Conservation (phyloP, 2,329 filamentous ascomycete species). For the Alternaria postmessia region DNA sequence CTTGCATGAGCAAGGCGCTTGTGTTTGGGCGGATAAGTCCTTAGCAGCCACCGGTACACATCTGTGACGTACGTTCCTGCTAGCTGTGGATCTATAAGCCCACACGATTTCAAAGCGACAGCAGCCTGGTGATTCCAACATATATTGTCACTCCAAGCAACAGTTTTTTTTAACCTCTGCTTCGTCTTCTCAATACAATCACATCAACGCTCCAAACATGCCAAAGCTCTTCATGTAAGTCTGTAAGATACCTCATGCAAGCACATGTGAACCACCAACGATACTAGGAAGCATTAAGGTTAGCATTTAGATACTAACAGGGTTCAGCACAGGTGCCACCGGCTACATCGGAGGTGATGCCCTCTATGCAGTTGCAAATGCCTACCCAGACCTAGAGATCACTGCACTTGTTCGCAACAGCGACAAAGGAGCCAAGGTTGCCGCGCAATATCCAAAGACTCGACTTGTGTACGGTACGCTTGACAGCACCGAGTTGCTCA, state of each 20-base stretch:
- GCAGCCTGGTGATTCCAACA: background rate
- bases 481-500: slow-evolving; percentile 38
- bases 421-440: slow-evolving; percentile 58
- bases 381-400: slow-evolving; percentile 60
- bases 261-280: background rate
- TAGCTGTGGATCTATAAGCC: slow-evolving; percentile 1
- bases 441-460: slow-evolving; percentile 57
- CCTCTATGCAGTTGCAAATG: slow-evolving; percentile 49
- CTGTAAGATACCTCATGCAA: background rate
- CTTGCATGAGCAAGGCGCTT: background rate
- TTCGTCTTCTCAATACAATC: background rate
- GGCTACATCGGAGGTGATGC: slow-evolving; percentile 46
- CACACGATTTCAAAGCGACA: background rate
- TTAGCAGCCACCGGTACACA: slow-evolving; percentile 2
- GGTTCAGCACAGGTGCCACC: slow-evolving; percentile 39
- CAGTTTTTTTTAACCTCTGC: background rate
- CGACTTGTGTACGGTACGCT: slow-evolving; percentile 61
- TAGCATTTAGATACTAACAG: background rate
- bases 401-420: slow-evolving; percentile 60
- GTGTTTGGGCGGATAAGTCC: background rate
- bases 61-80: slow-evolving; percentile 18
- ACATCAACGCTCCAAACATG: slow-evolving; percentile 20
- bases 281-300: background rate
- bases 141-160: background rate
- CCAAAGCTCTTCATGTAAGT: slow-evolving; percentile 41